Base-by-base conservation (phyloP, 1,139 yeast genomes). In the Debaryomyces singareniensis region DNA sequence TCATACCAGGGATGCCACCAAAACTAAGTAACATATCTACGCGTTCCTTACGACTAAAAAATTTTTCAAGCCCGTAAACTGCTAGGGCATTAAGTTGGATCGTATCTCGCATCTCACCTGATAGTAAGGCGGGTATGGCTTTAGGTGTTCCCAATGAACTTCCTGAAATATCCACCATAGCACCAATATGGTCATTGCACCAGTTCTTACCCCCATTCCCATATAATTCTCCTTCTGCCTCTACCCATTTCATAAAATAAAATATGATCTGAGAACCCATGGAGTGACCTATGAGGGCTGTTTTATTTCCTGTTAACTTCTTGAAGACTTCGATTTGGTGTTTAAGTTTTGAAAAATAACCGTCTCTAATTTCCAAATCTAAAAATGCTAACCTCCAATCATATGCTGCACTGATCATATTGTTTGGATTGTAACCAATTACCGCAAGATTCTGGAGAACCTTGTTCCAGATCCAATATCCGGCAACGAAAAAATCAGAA, bases 391-490 rank as follows among this genome's bases (percentile, higher is more conserved):
- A 68, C 45, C 98, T 71, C 98, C 98, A 91, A 55, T 91, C 98
- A 53, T 91, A 91, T 2, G 96, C 71, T 1, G 97, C 98, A 33
- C 89, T 78, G 20, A 71, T 51, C 97, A 91, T 87, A 46, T 75
- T 84, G 44, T 86, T 80, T 2, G 96, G 91, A 27, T 86, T 95
- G 54, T 91, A 91, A 0, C 96, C 96, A 39, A 93, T 73, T 1
- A 86, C 97, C 2, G 96, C 95, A 41, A 93, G 63, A 47, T 93
- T 93, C 52, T 91, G 96, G 12, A 91, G 64, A 33, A 91, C 75
- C 52, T 93, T 91, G 53, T 86, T 86, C 98, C 98, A 91, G 45
- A 91, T 85, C 98, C 98, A 91, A 56, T 91, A 91, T 0, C 98
- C 98, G 4, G 97, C 86, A 55, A 91, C 78, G 50, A 91, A 91